Percentiles rank a stretch among this genome's conserved stretches.
phyloP scores from a whole-genome alignment of 495 filamentous ascomycete species.

The Thozetella sp. region DNA sequence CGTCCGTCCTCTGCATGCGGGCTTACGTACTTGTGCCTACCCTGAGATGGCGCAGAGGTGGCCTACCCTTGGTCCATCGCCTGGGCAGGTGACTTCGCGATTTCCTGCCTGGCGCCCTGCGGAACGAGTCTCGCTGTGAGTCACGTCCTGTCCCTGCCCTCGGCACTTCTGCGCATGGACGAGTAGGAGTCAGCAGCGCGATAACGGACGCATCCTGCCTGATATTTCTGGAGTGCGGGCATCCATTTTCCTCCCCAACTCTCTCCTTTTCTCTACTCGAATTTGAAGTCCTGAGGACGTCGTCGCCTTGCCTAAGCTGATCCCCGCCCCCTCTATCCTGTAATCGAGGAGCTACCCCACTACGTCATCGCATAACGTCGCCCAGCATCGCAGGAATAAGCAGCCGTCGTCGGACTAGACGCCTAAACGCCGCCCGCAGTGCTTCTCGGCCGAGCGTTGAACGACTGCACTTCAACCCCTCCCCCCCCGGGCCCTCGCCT shows the following conservation, averaged over 20 bases:
- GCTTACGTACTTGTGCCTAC: too few relatives aligned
- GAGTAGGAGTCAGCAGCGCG: too few relatives aligned
- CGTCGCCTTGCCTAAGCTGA: neutral
- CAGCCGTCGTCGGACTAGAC: too few relatives aligned
- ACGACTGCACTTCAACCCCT: too few relatives aligned
- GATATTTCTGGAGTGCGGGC: neutral
- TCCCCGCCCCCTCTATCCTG: neutral
- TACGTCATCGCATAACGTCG: neutral
- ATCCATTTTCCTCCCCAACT: neutral
- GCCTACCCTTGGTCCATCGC: too few relatives aligned
- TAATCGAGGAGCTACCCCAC: neutral
- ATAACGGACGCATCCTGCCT: too few relatives aligned
- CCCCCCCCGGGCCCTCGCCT: neutral
- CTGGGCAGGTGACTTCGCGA: slow-evolving; percentile 24
- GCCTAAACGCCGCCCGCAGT: too few relatives aligned
- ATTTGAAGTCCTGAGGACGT: neutral
- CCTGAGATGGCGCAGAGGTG: too few relatives aligned
- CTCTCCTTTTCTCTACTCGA: neutral
- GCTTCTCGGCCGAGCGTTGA: too few relatives aligned
- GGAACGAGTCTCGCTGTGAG: neutral
- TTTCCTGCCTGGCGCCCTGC: neutral
- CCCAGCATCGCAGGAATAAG: neutral
- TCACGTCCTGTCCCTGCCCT: neutral
- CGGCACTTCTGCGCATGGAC: too few relatives aligned
- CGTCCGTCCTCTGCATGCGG: too few relatives aligned